These are phyloP conservation scores for Thelephora terrestris DNA, from an alignment of 1,284 basidiomycete species.

Conservation along the genomic window DNA sequence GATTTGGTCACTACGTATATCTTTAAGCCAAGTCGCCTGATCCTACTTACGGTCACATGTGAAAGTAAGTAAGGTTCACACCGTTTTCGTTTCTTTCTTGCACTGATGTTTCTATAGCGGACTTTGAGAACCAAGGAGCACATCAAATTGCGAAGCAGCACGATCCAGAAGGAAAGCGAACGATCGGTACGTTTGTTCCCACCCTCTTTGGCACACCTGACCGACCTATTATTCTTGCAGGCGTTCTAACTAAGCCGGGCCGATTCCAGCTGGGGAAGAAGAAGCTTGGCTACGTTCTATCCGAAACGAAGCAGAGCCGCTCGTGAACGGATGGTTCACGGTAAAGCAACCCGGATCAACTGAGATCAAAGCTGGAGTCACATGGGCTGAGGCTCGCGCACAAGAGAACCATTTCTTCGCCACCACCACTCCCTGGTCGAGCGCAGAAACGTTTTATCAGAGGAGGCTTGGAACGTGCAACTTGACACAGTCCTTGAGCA, in stretches of 20 bases:
- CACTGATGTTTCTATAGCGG: slow-evolving; percentile 32
- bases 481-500: slow-evolving; percentile 32
- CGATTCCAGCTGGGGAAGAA: slow-evolving; percentile 54
- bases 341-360: slow-evolving; percentile 61
- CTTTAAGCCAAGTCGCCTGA: slow-evolving; percentile 51
- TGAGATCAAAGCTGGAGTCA: slow-evolving; percentile 42
- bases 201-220: background rate
- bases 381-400: slow-evolving; percentile 47
- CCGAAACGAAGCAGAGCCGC: slow-evolving; percentile 41
- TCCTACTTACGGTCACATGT: slow-evolving; percentile 59
- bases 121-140: slow-evolving; percentile 64
- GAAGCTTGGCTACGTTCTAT: slow-evolving; percentile 47
- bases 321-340: slow-evolving; percentile 59
- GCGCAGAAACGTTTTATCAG: slow-evolving; percentile 37
- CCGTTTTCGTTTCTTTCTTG: background rate
- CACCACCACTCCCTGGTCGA: slow-evolving; percentile 43
- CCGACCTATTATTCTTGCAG: slow-evolving; percentile 28
- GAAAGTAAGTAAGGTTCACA: slow-evolving; percentile 46
- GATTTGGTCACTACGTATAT: slow-evolving; percentile 52
- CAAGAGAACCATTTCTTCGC: slow-evolving; percentile 64
- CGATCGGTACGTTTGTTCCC: slow-evolving; percentile 40
- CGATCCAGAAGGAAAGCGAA: slow-evolving; percentile 51
- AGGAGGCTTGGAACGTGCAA: slow-evolving; percentile 43
- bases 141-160: slow-evolving; percentile 43
- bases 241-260: slow-evolving; percentile 71